Base-by-base conservation (phyloP, 768 basidiomycete species). In the Lentinula aciculospora region DNA sequence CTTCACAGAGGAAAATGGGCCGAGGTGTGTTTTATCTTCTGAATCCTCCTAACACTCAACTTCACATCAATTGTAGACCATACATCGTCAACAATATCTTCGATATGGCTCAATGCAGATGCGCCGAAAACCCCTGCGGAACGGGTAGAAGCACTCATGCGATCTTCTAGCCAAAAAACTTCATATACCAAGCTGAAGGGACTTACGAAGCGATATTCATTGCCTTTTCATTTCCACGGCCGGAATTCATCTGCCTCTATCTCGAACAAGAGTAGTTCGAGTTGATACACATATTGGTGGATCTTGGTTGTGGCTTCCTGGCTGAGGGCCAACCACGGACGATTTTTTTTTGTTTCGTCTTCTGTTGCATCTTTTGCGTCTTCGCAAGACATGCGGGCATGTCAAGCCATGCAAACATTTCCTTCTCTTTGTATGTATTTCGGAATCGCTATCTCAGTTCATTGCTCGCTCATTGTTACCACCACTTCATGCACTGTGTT, bases 101-200 rank as follows among this genome's bases (percentile, higher is more conserved):
- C 56, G 15, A 57, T 57, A 29, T 57, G 56, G 56, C 31, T 57
- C 1, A 34, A 57, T 23, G 56, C 56, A n/a, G 56, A 57, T 57
- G n/a, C 56, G 5, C 54, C 54, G 8, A 56, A 56, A 45, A 56
- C 54, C 1, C 44, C 54, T 17, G 39, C 54, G 28, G 54, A 56
- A 23, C 39, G 54, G 3, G 54, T 56, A 3, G 40, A 56, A 44
- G 39, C 39, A n/a, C 48, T 57, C 39, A 46, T 50, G 56, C 56
- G 46, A n/a, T 57, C 56, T 39, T 40, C 40, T 4, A 32, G 23
- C 17, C n/a, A 15, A n/a, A 57, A 48, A 25, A 29, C 23, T 12
- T 27, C 21, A 13, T 57, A 39, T 36, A 49, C 29, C 13, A 49
- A 48, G 45, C 12, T 57, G 37, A 48, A 49, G 28, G 48, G 45